Conservation (phyloP, 148 eudicot species). For the Chenopodium quinoa region DNA sequence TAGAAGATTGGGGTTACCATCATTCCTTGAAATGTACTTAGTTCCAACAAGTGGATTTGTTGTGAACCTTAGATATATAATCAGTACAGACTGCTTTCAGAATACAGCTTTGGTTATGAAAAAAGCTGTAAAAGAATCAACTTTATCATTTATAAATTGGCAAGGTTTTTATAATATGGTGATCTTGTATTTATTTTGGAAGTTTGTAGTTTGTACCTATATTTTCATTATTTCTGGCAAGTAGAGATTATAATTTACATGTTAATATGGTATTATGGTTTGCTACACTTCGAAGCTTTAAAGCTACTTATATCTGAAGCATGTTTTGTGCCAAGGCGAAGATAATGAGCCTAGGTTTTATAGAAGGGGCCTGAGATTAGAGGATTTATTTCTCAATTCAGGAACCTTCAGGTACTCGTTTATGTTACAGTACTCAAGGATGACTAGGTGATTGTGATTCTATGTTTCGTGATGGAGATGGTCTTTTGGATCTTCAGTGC, state of each 20-base stretch:
- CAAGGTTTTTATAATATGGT: background rate
- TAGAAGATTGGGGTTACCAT: conserved; percentile 16
- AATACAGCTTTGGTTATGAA: conserved; percentile 22
- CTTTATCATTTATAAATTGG: conserved; percentile 11
- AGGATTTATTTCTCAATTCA: background rate
- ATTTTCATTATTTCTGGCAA: background rate
- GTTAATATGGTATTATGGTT: background rate
- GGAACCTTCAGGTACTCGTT: background rate
- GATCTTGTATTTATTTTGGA: background rate
- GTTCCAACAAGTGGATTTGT: conserved; percentile 42
- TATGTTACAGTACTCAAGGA: background rate
- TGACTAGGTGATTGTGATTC: background rate
- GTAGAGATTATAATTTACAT: background rate
- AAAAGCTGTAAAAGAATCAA: conserved; percentile 23
- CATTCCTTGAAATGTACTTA: conserved; percentile 1
- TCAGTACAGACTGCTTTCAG: conserved; percentile 7
- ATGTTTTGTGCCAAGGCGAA: background rate
- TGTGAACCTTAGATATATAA: conserved; percentile 15
- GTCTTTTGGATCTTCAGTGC: background rate
- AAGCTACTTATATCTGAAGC: background rate
- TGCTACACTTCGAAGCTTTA: background rate
- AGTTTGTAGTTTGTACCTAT: background rate
- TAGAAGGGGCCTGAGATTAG: background rate
- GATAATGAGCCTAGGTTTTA: background rate
- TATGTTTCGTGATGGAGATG: background rate